phyloP scores from a whole-genome alignment of 2,329 filamentous ascomycete genomes.

The Mycosphaerelloides madeirae region DNA sequence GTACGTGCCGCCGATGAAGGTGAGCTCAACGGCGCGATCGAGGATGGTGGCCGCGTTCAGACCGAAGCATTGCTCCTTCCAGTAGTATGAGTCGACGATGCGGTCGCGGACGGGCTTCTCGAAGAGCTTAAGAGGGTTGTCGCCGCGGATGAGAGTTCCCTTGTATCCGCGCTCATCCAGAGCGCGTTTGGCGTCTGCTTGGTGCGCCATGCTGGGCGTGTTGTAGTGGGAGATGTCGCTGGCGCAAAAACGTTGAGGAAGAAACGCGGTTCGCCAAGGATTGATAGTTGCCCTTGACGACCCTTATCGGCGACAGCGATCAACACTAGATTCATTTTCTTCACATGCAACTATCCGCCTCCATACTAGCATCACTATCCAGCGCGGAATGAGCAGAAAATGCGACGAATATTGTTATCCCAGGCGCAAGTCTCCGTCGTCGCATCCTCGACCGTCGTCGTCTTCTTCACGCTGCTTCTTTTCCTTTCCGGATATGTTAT shows the following conservation, averaged over 20 bases:
- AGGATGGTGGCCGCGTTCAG: slow-evolving; percentile 78
- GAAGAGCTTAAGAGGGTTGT: slow-evolving; percentile 92
- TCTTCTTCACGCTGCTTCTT: slow-evolving; percentile 72
- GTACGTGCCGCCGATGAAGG: slow-evolving; percentile 82
- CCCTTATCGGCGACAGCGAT: background rate
- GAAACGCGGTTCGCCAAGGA: background rate
- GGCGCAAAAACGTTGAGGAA: background rate
- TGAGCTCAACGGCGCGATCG: slow-evolving; percentile 81
- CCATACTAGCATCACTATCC: slow-evolving; percentile 5
- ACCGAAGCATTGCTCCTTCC: slow-evolving; percentile 97
- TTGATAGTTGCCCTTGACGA: slow-evolving; percentile 2
- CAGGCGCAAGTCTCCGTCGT: slow-evolving; percentile 67
- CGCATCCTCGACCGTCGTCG: slow-evolving; percentile 59
- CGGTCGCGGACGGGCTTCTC: slow-evolving; percentile 94
- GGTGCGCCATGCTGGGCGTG: slow-evolving; percentile 48
- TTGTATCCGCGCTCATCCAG: slow-evolving; percentile 86
- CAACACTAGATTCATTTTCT: slow-evolving; percentile 3
- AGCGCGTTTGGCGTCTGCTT: slow-evolving; percentile 70
- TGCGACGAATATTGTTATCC: slow-evolving; percentile 35
- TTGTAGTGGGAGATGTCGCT: background rate
- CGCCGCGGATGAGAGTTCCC: slow-evolving; percentile 73
- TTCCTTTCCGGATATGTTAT: slow-evolving; percentile 85
- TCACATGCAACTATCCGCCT: slow-evolving; percentile 1
- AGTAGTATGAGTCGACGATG: slow-evolving; percentile 93
- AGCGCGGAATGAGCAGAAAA: slow-evolving; percentile 1